Evolutionary conservation across 768 basidiomycete genomes (phyloP), one percentile per base, ranked within the genome.

Genomic region (Auriscalpium microsporum): DNA sequence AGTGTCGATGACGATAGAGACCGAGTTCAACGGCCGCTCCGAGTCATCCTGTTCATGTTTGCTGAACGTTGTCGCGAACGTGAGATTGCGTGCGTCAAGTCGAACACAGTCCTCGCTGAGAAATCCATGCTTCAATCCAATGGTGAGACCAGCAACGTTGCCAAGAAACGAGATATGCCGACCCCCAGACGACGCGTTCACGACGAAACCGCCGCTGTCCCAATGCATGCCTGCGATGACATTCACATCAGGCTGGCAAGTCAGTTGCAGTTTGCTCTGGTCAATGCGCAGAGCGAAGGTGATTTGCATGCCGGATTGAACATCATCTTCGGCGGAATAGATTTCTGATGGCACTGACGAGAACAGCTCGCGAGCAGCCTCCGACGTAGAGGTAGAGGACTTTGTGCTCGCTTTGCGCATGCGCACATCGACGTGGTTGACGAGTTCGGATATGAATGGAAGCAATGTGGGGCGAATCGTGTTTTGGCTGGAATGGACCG

Each of bases 221-320:
- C 95, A 98, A 48, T 90, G 80, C 36, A 96, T 65, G 1, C 86
- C 86, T 13, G 90, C 91, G 44, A 87, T 77, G n/a, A 96, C 94
- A 59, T 94, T 92, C 51, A 93, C 90, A 64, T 94, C 91, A 0
- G 92, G 92, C 57, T 85, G 83, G 61, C 95, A 97, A 1, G 88
- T 90, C 28, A 98, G 72, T 56, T 88, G 84, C 50, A 98, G 76
- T 53, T 79, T 84, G 0, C 95, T 97, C 64, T 86, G 80, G 65
- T 97, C 93, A 61, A 98, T 95, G 33, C 90, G 88, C 36, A 98
- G 76, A 62, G 90, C 92, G 71, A 96, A 82, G 57, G 81, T 87
- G 61, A 95, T 81, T 53, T 84, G 83, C 66, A 92, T 73, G 56
- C 79, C 76, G 17, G 78, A 74, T 17, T 71, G 54, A 16, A 68